phyloP scores from a whole-genome alignment of 208 protist species.

The Tritrichomonas musculus region DNA sequence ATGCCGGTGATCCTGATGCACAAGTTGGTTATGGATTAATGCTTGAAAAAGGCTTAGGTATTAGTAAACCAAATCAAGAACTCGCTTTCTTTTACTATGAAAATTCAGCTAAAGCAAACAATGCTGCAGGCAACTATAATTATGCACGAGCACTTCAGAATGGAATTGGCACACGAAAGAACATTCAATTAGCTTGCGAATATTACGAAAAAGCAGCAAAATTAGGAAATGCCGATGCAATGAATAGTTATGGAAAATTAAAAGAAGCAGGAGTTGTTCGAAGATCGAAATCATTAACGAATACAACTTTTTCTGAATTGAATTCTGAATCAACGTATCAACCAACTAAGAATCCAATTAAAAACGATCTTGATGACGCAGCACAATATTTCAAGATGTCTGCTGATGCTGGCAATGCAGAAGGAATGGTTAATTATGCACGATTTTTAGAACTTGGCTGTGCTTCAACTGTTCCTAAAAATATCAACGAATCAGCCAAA shows the following conservation, averaged over 20 bases:
- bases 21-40: no score
- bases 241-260: no score
- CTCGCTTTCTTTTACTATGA: no score
- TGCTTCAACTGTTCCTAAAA: background rate
- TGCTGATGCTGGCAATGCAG: background rate
- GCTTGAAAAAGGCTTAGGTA: no score
- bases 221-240: no score
- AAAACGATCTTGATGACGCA: background rate
- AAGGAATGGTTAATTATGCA: background rate
- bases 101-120: background rate
- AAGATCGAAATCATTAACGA: no score
- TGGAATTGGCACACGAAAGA: background rate
- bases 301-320: no score
- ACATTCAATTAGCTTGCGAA: background rate
- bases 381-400: background rate
- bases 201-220: background rate
- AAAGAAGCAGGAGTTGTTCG: no score
- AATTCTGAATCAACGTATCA: no score
- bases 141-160: background rate
- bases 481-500: background rate
- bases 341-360: no score
- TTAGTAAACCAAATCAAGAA: no score
- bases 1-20: no score
- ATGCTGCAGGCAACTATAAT: background rate
- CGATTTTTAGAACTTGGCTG: background rate